These are phyloP conservation scores for Prunus dulcis DNA, from an alignment of 306 rosid genomes.

Conservation along the genomic window DNA sequence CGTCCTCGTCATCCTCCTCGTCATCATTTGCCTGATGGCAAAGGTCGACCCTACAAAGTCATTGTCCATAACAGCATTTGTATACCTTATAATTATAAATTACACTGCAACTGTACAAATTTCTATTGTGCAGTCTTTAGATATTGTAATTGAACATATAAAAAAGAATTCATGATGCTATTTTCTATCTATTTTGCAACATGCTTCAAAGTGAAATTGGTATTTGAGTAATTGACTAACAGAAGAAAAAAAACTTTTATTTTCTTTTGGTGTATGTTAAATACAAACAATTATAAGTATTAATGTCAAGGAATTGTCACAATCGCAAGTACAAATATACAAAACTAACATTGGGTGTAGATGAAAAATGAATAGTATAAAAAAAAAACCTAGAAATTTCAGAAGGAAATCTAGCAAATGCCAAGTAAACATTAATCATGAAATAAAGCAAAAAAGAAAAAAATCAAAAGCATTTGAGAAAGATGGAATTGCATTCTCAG, in stretches of 20 bases:
- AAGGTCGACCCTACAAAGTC: conserved; percentile 68
- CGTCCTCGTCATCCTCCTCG: conserved; percentile 57
- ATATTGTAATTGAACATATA: not conserved
- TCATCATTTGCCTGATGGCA: conserved; percentile 77
- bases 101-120: conserved; percentile 7
- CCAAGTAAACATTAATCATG: not conserved
- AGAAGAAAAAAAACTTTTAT: no score
- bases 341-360: not conserved
- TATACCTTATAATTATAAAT: conserved; percentile 34
- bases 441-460: not conserved
- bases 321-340: no score
- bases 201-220: not conserved
- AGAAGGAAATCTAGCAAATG: not conserved
- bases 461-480: not conserved
- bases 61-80: conserved; percentile 32
- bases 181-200: not conserved
- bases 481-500: not conserved
- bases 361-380: not conserved
- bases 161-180: not conserved
- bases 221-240: not conserved
- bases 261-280: not conserved
- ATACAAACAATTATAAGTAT: not conserved
- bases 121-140: not conserved
- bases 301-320: not conserved
- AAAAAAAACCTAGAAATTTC: not conserved